Percentiles rank a stretch among this genome's conserved stretches.
phyloP scores from a whole-genome alignment of 169 alveolate species.

The Cryptosporidium muris region DNA sequence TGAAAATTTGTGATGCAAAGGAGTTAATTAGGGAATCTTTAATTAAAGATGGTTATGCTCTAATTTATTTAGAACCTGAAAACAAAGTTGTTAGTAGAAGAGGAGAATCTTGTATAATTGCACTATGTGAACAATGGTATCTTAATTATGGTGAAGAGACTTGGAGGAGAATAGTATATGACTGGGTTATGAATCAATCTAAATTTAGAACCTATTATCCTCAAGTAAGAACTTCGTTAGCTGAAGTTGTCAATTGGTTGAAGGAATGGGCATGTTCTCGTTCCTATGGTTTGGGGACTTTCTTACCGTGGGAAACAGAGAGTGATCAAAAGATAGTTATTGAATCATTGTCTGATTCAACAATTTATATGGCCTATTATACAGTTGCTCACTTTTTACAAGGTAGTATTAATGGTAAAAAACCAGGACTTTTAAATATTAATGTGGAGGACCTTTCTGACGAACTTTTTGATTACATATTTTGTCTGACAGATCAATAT shows the following conservation, averaged over 20 bases:
- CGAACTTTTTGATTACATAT: conserved; percentile 95
- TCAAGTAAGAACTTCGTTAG: conserved; percentile 71
- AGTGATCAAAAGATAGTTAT: conserved; percentile 87
- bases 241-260: conserved; percentile 77
- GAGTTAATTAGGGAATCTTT: conserved; percentile 77
- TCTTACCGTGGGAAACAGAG: conserved; percentile 92
- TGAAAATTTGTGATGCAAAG: conserved; percentile 86
- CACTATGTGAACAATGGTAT: conserved; percentile 97
- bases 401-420: conserved; percentile 89
- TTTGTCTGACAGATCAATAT: conserved; percentile 80
- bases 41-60: conserved; percentile 78
- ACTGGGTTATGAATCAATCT: conserved; percentile 82
- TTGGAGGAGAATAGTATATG: conserved; percentile 92
- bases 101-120: conserved; percentile 96
- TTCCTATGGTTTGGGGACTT: conserved; percentile 97
- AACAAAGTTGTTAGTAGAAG: conserved; percentile 93
- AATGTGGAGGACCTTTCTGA: conserved; percentile 89
- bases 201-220: conserved; percentile 75
- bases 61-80: conserved; percentile 96
- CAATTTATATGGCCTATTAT: conserved; percentile 99
- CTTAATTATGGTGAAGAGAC: conserved; percentile 94
- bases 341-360: conserved; percentile 98
- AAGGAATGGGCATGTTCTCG: conserved; percentile 97
- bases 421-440: conserved; percentile 86
- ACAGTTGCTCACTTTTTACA: conserved; percentile 96